Evolutionary conservation across 495 filamentous ascomycete species (phyloP).

Genomic region (Tuber melanosporum): DNA sequence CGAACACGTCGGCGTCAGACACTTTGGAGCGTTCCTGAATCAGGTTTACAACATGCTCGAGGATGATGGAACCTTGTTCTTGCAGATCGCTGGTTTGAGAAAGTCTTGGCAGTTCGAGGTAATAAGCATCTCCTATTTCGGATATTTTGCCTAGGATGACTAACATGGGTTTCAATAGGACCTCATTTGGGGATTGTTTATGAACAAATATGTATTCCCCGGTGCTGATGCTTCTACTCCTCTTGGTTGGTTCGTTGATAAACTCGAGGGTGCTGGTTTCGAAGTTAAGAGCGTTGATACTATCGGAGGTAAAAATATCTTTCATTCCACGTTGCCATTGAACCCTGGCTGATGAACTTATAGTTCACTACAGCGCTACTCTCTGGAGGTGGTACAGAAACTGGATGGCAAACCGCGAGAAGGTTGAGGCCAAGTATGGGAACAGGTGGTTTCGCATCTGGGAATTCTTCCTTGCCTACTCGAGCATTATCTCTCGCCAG

Average conservation of each 20-base stretch:
- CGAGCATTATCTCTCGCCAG: conserved; percentile 89
- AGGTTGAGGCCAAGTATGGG: conserved; percentile 92
- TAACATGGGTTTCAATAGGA: conserved; percentile 13
- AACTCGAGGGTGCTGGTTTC: conserved; percentile 68
- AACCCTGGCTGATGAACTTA: conserved; percentile 65
- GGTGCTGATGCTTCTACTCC: conserved; percentile 81
- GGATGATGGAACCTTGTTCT: conserved; percentile 75
- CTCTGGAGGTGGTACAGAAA: conserved; percentile 99
- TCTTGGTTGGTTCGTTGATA: conserved; percentile 62
- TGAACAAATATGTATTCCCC: conserved; percentile 91
- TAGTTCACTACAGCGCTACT: conserved; percentile 95
- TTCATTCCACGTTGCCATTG: not conserved
- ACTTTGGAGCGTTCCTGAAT: conserved; percentile 60
- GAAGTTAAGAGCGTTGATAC: conserved; percentile 57
- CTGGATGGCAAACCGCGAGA: conserved; percentile 93
- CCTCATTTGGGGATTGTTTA: conserved; percentile 58
- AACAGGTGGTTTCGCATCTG: conserved; percentile 97
- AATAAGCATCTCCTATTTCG: conserved; percentile 55
- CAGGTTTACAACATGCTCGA: conserved; percentile 81
- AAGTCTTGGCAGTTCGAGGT: conserved; percentile 86
- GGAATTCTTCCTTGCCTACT: conserved; percentile 95
- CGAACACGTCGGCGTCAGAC: conserved; percentile 78
- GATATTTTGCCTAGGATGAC: not conserved
- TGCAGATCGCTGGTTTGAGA: conserved; percentile 76
- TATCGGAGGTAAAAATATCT: conserved; percentile 20